Conservation (phyloP, 345 rosid species). For the Cochlearia excelsa region DNA sequence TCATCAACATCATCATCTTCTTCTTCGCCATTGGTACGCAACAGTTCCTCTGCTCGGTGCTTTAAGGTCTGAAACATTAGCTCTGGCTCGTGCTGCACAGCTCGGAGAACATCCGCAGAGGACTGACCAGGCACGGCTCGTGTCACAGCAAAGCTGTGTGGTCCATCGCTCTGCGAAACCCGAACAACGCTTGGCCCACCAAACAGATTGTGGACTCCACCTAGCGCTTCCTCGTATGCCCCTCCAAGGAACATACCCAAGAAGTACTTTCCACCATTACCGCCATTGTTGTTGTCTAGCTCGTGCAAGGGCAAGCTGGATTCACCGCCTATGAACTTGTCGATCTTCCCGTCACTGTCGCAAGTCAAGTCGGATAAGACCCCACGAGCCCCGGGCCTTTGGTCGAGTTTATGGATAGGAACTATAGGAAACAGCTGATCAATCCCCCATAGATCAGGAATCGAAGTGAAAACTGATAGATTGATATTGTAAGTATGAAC, state of each 20-base stretch:
- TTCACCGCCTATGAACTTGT: conserved; percentile 86
- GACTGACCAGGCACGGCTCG: conserved; percentile 79
- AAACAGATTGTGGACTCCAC: conserved; percentile 92
- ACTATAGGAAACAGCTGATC: conserved; percentile 87
- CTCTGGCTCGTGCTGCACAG: conserved; percentile 95
- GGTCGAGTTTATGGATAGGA: conserved; percentile 78
- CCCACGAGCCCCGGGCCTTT: conserved; percentile 69
- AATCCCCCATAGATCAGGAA: conserved; percentile 97
- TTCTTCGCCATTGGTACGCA: neutral
- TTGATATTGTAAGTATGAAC: conserved; percentile 73
- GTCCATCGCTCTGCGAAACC: conserved; percentile 88
- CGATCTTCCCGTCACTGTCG: conserved; percentile 89
- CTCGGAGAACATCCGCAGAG: conserved; percentile 83
- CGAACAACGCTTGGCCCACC: conserved; percentile 96
- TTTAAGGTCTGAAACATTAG: conserved; percentile 90
- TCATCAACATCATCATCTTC: conserved; percentile 12
- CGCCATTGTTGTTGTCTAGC: conserved; percentile 43
- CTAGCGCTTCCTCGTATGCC: conserved; percentile 98
- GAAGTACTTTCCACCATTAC: conserved; percentile 43
- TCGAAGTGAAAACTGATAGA: conserved; percentile 86
- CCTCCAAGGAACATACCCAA: conserved; percentile 99
- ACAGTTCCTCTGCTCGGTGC: conserved; percentile 68
- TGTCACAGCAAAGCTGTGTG: conserved; percentile 84
- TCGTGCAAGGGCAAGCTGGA: conserved; percentile 89
- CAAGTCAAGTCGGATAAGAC: conserved; percentile 86